Evolutionary conservation across 2,329 filamentous ascomycete species (phyloP).

Genomic region (Verticillium nubilum): DNA sequence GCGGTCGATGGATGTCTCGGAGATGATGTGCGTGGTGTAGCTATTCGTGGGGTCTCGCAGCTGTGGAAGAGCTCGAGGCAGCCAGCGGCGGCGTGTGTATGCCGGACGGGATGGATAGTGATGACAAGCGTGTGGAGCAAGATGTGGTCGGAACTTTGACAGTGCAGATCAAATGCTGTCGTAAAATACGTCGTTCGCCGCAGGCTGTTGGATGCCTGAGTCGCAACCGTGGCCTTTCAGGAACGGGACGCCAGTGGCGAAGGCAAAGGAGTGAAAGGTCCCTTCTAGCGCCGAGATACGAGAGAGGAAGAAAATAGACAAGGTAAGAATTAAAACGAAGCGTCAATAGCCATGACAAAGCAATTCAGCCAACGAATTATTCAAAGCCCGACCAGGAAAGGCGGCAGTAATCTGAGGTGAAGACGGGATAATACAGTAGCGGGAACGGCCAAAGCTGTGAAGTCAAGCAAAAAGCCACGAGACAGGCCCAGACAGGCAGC

Average conservation of each 20-base stretch:
- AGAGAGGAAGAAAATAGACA: too few relatives aligned
- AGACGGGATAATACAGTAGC: not conserved
- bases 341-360: not conserved
- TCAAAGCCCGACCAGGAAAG: not conserved
- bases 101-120: too few relatives aligned
- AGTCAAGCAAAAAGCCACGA: not conserved
- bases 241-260: slow-evolving; percentile 1
- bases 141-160: not conserved
- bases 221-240: slow-evolving; percentile 3
- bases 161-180: not conserved
- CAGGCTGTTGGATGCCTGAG: not conserved
- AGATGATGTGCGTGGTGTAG: not conserved
- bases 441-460: not conserved
- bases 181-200: not conserved
- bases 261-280: not conserved
- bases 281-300: not conserved
- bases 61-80: not conserved
- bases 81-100: too few relatives aligned
- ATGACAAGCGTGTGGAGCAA: not conserved
- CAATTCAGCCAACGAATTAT: not conserved
- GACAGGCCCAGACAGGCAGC: not conserved
- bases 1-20: not conserved
- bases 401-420: not conserved
- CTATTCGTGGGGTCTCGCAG: not conserved
- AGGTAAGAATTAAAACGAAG: not conserved